These are phyloP conservation scores for Aspergillus ostianus DNA, from an alignment of 495 filamentous ascomycete species.

Conservation along the genomic window DNA sequence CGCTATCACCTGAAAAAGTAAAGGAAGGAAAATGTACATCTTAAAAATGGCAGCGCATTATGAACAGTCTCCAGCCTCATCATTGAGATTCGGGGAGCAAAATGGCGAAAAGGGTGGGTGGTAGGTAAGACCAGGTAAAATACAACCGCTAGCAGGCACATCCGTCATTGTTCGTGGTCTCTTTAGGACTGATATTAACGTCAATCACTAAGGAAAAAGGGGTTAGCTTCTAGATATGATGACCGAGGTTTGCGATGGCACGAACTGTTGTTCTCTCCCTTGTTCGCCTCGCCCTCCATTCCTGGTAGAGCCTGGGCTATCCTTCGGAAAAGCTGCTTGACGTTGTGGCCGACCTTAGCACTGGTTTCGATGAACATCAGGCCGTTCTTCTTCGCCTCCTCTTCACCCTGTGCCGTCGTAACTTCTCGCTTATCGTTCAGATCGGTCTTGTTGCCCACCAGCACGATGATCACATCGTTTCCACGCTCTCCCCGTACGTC, in stretches of 20 bases:
- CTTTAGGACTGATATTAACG: constrained; percentile 80
- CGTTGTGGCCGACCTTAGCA: constrained; percentile 96
- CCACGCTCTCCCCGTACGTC: constrained; percentile 95
- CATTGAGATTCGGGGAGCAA: constrained; percentile 27
- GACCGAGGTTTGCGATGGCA: constrained; percentile 1
- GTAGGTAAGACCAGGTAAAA: constrained; percentile 8
- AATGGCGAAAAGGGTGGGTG: constrained; percentile 7
- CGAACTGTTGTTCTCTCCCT: constrained; percentile 63
- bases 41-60: constrained; percentile 43
- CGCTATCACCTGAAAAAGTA: constrained; percentile 26
- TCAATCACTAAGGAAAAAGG: constrained; percentile 70
- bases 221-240: constrained; percentile 17
- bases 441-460: constrained; percentile 99
- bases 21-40: constrained; percentile 39
- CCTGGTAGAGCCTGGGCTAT: constrained; percentile 97
- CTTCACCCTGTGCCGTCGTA: constrained; percentile 89
- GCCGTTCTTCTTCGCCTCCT: constrained; percentile 96
- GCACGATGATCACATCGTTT: constrained; percentile 96
- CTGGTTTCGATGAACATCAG: constrained; percentile 98
- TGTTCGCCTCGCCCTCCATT: constrained; percentile 83
- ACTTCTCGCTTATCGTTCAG: constrained; percentile 96
- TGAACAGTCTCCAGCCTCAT: constrained; percentile 38
- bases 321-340: constrained; percentile 92
- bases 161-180: constrained; percentile 69
- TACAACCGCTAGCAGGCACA: constrained; percentile 66